Base-by-base conservation (phyloP, 352 stramenopile species). In the Phytophthora pini region DNA sequence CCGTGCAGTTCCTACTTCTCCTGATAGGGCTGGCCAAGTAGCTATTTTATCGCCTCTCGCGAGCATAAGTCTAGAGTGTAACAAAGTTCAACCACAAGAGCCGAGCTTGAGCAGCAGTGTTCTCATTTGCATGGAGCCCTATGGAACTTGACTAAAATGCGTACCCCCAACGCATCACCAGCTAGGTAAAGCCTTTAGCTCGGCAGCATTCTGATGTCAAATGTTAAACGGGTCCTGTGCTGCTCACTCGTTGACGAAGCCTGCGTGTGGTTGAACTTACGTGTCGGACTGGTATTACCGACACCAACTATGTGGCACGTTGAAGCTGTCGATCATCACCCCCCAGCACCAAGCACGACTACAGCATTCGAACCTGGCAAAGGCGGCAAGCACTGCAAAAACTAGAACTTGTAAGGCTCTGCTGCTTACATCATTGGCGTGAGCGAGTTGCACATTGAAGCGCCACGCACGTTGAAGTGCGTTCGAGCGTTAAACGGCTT, bases 21-120 rank as follows among this genome's bases (percentile, higher is more conserved):
- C 43, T 12, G 53, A 32, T 54, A 46, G 48, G 41, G 34, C 39
- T 69, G 40, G 39, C 27, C 49, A 49, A 40, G 46, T 56, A 63
- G 59, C 57, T 76, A 73, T 71, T 74, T 77, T 74, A 68, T 74
- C 53, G 46, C 52, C 65, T 38, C 46, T 50, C 27, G 26, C 31
- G 20, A 53, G 53, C 48, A 59, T 57, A 40, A 56, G 48, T 76
- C 51, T 76, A 76, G 62, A 76, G 56, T 76, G 57, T 76, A 76
- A 65, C 58, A 76, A 72, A 66, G 57, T 68, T 68, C 64, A 68
- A 68, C 63, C 57, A 43, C 47, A 72, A 36, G 15, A 72, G 50
- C 45, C 38, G 44, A 51, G 56, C 56, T 55, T 69, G 54, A 54
- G 54, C 54, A 58, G 29, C 24, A 52, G 31, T 36, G 31, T 36